phyloP scores from a whole-genome alignment of 352 stramenopile species.

The Pythium aristosporum region DNA sequence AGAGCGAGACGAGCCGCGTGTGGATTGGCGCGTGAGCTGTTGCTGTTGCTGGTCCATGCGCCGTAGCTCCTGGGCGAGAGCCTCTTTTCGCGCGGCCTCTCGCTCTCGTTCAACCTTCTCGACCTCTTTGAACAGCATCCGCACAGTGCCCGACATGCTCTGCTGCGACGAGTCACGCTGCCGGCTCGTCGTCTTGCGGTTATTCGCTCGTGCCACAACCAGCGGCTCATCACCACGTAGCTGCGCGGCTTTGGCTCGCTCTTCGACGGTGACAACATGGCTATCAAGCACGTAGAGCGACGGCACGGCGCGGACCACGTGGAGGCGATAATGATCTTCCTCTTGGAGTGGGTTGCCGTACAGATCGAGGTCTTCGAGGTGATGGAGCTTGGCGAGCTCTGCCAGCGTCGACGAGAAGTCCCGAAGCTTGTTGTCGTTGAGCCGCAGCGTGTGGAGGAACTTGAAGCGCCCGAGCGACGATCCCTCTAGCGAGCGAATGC shows the following conservation, averaged over 20 bases:
- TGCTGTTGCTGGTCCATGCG: conserved; percentile 41
- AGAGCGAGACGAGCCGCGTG: background rate
- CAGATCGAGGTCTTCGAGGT: conserved; percentile 61
- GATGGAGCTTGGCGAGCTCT: conserved; percentile 34
- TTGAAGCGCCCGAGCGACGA: conserved; percentile 64
- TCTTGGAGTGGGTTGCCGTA: conserved; percentile 67
- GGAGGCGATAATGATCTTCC: conserved; percentile 73
- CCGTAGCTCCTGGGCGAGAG: conserved; percentile 39
- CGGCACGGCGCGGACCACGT: conserved; percentile 56
- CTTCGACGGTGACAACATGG: conserved; percentile 54
- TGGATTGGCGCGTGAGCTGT: conserved; percentile 4
- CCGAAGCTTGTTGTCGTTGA: conserved; percentile 58
- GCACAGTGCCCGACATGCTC: conserved; percentile 62
- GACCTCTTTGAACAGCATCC: conserved; percentile 70
- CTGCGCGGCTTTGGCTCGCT: conserved; percentile 25
- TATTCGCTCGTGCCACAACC: conserved; percentile 30
- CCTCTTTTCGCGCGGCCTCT: conserved; percentile 34
- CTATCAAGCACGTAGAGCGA: conserved; percentile 66
- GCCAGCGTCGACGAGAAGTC: conserved; percentile 44
- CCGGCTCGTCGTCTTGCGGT: conserved; percentile 57
- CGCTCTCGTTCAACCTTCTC: conserved; percentile 45
- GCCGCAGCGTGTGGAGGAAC: conserved; percentile 53
- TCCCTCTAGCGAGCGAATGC: conserved; percentile 49
- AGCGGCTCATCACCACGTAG: conserved; percentile 14
- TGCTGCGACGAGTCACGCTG: conserved; percentile 57